A percentile compares a stretch with the other conserved stretches of the same genome.
Evolutionary conservation across 2,329 filamentous ascomycete species (phyloP).

Genomic region (Gremmenia infestans): DNA sequence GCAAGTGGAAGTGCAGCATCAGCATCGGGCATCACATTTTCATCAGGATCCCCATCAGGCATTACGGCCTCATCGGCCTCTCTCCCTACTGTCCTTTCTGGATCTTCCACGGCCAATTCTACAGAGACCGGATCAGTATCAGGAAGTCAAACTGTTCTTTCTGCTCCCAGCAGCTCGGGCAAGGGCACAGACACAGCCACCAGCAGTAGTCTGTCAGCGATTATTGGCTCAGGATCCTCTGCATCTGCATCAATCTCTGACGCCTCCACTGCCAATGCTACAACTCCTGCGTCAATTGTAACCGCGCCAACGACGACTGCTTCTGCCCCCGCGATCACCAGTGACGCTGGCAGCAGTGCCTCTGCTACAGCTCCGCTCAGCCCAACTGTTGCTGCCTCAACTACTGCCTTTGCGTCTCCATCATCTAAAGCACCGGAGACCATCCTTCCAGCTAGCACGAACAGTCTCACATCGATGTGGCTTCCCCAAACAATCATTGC

Average conservation of each 20-base stretch:
- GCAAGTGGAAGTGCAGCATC: background rate
- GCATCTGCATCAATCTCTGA: background rate
- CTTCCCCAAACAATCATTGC: background rate
- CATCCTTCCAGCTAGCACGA: background rate
- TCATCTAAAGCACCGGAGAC: background rate
- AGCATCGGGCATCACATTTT: background rate
- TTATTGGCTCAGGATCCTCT: background rate
- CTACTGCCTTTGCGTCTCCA: background rate
- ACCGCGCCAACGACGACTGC: background rate
- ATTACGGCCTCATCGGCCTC: background rate
- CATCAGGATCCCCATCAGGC: background rate
- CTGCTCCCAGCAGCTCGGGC: background rate
- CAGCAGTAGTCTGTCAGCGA: too few species aligned
- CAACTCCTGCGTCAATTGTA: background rate
- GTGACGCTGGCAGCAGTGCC: background rate
- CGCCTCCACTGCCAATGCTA: too few species aligned
- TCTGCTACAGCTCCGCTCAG: background rate
- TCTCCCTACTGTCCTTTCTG: background rate
- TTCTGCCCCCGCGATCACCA: conserved; percentile 2
- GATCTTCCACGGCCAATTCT: too few species aligned
- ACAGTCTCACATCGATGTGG: background rate
- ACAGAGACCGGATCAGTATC: too few species aligned
- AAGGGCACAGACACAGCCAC: background rate
- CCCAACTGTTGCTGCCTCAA: background rate
- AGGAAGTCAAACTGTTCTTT: background rate